phyloP scores from a whole-genome alignment of 495 filamentous ascomycete genomes.

The Daldinia concentrica region DNA sequence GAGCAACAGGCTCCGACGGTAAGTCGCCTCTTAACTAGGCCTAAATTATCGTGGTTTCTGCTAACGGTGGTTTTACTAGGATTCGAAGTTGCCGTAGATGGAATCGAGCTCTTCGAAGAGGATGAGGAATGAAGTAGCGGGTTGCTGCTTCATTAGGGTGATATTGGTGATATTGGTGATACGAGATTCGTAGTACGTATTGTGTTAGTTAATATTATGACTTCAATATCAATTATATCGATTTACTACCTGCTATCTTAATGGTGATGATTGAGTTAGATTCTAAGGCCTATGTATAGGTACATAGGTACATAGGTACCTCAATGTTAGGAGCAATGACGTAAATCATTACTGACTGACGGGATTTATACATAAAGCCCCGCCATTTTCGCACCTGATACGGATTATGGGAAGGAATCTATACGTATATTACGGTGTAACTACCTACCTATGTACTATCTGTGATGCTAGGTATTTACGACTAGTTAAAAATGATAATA shows the following conservation, averaged over 20 bases:
- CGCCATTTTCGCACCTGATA: too few species aligned
- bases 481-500: too few species aligned
- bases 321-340: not conserved
- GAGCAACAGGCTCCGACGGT: conserved; percentile 46
- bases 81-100: conserved; percentile 46
- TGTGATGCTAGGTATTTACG: too few species aligned
- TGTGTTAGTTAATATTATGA: not conserved
- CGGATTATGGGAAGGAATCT: too few species aligned
- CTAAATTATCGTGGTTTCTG: not conserved
- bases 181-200: not conserved
- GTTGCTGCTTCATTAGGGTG: not conserved
- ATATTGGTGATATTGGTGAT: not conserved
- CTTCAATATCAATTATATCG: not conserved
- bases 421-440: too few species aligned
- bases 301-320: too few species aligned
- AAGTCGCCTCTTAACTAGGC: conserved; percentile 20
- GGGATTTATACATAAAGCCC: not conserved
- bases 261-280: too few species aligned
- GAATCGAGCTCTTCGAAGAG: conserved; percentile 49
- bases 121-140: conserved; percentile 16
- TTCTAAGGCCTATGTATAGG: too few species aligned
- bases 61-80: conserved; percentile 28
- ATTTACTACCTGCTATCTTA: not conserved
- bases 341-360: not conserved
- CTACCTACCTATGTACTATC: too few species aligned